A percentile compares a stretch with the other conserved stretches of the same genome.
Evolutionary conservation across 2,329 filamentous ascomycete species (phyloP).

Genomic region (Pseudopyricularia cyperi): DNA sequence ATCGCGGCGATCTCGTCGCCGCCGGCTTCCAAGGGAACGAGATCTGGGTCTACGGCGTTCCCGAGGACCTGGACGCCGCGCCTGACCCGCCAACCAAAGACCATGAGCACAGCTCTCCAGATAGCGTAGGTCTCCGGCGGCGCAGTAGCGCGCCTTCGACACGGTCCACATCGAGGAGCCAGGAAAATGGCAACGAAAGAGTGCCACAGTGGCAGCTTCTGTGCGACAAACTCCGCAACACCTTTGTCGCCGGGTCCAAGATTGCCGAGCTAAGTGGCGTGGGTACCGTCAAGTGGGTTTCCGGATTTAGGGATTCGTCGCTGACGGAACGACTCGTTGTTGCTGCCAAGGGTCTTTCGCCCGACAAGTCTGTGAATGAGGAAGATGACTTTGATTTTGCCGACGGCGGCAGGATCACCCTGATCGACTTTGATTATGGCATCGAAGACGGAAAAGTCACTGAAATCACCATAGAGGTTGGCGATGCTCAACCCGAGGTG

Average conservation of each 20-base stretch:
- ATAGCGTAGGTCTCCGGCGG: conserved; percentile 18
- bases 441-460: conserved; percentile 37
- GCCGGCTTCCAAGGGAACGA: conserved; percentile 61
- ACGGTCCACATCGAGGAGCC: conserved; percentile 22
- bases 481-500: conserved; percentile 53
- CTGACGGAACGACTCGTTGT: conserved; percentile 50
- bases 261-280: conserved; percentile 53
- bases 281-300: conserved; percentile 60
- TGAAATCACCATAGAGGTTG: conserved; percentile 61
- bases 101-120: conserved; percentile 8
- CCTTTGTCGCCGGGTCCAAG: conserved; percentile 54
- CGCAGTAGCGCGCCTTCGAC: conserved; percentile 27
- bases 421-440: conserved; percentile 63
- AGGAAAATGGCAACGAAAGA: conserved; percentile 18
- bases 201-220: conserved; percentile 57
- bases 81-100: conserved; percentile 24
- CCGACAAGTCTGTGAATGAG: conserved; percentile 43
- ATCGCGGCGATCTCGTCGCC: conserved; percentile 57
- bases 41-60: conserved; percentile 69
- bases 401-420: conserved; percentile 61
- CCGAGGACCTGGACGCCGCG: conserved; percentile 52
- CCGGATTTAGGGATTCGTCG: conserved; percentile 32
- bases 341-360: conserved; percentile 56
- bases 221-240: conserved; percentile 56
- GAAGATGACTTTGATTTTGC: conserved; percentile 63